Evolutionary conservation across 2,329 filamentous ascomycete genomes (phyloP).

Genomic region (Arachnopeziza araneosa): DNA sequence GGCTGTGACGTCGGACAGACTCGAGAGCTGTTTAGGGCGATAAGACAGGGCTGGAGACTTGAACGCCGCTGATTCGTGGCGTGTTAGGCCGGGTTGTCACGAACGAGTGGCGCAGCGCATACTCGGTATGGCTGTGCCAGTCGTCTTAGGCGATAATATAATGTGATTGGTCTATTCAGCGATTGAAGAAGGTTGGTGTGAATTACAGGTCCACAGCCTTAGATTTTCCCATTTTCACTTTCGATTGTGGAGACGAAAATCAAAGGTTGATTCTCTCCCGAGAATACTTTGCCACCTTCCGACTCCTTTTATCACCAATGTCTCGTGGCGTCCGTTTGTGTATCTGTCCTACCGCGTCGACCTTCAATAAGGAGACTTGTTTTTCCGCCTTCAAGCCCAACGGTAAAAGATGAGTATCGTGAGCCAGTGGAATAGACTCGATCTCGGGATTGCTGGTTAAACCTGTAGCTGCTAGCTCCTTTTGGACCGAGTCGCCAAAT

Average conservation of each 20-base stretch:
- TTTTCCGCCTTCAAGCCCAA: conserved; percentile 62
- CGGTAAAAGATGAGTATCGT: conserved; percentile 39
- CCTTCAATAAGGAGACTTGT: conserved; percentile 49
- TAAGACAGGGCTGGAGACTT: no score
- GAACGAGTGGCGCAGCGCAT: no score
- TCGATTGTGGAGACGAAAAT: conserved; percentile 26
- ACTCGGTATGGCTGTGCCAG: no score
- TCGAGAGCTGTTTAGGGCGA: no score
- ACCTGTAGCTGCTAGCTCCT: conserved; percentile 7
- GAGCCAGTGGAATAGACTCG: conserved; percentile 34
- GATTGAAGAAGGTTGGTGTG: not conserved
- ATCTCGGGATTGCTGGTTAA: conserved; percentile 36
- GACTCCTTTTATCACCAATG: conserved; percentile 70
- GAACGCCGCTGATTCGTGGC: no score
- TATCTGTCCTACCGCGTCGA: conserved; percentile 64
- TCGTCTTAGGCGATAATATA: not conserved
- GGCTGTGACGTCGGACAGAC: conserved; percentile 11
- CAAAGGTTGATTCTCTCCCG: conserved; percentile 71
- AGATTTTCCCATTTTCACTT: not conserved
- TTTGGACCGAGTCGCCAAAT: conserved; percentile 41
- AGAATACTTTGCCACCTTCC: conserved; percentile 76
- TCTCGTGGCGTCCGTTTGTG: conserved; percentile 65
- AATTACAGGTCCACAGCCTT: not conserved
- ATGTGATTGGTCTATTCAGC: not conserved
- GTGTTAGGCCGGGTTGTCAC: no score